These are phyloP conservation scores for Nannochloris sp. DNA, from an alignment of 139 green algal species.

Conservation along the genomic window DNA sequence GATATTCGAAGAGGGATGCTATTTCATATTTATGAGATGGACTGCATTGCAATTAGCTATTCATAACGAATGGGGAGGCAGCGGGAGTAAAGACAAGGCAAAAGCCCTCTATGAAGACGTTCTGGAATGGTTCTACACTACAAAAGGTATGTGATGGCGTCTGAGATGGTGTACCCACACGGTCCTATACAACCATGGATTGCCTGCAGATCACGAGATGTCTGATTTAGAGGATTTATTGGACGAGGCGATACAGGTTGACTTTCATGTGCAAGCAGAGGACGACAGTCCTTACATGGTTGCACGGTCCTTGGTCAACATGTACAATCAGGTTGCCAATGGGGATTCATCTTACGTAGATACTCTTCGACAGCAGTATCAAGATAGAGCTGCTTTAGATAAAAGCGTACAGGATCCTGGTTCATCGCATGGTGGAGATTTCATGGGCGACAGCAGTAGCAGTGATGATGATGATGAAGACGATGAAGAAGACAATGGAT, in stretches of 20 bases:
- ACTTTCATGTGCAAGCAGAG: constrained; percentile 37
- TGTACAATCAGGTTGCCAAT: constrained; percentile 31
- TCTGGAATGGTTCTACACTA: constrained; percentile 75
- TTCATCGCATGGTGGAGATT: constrained; percentile 14
- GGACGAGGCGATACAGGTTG: constrained; percentile 27
- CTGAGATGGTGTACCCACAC: neutral
- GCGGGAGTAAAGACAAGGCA: constrained; percentile 61
- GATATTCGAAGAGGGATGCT: constrained; percentile 66
- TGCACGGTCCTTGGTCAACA: constrained; percentile 27
- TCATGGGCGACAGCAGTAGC: constrained; percentile 7
- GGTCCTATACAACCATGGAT: neutral
- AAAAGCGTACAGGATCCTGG: no score
- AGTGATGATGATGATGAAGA: constrained; percentile 15
- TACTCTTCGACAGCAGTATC: constrained; percentile 4
- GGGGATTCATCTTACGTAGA: constrained; percentile 28
- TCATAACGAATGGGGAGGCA: constrained; percentile 80
- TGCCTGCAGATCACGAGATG: constrained; percentile 24
- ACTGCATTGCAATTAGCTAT: constrained; percentile 81
- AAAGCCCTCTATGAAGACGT: constrained; percentile 57
- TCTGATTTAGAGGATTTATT: constrained; percentile 25
- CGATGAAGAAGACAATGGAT: constrained; percentile 4
- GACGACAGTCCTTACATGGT: constrained; percentile 37
- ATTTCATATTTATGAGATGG: constrained; percentile 63
- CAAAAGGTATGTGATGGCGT: constrained; percentile 43
- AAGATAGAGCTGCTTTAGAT: neutral